Evolutionary conservation across 108 stramenopile species (phyloP), one percentile per base, ranked within the genome.

Genomic region (Ochromonas danica): DNA sequence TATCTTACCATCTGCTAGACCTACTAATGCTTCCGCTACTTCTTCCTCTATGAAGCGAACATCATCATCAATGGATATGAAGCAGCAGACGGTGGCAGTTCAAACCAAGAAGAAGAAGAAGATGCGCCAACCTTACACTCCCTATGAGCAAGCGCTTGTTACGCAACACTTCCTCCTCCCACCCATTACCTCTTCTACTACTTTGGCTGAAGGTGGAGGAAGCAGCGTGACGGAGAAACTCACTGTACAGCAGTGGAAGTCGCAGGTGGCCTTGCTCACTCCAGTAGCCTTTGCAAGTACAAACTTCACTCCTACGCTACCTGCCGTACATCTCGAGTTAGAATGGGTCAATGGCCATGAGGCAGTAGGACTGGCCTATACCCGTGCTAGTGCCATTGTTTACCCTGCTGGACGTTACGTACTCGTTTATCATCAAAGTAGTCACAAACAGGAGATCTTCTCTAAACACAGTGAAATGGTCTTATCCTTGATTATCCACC

Each of bases 271-370:
- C 6, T 10, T 67, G 33, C 31, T 67, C 6, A 67, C 63, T 35
- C 63, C 63, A 67, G 31, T 67, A 10, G 63, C 3, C 3, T 67
- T 35, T 67, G 63, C 63, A 10, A 33, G 25, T 67, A 36, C 17
- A 28, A 67, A 28, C 3, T 33, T 67, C 3, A 35, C 63, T 6
- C 3, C 3, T 6, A 31, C 31, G 17, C 25, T 33, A 35, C 63
- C 63, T 6, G 63, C 3, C 25, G 3, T 3, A 3, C 79, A 81
- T 1, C 83, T 89, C 35, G 31, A 42, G 39, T 79, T 88, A 39
- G 88, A 86, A 22, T 89, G 89, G 89, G 83, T 86, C 1, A 84
- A 86, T 62, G 87, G 89, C 1, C 87, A 88, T 83, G 14, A 67
- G 25, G 6, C 63, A 28, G 63, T 14, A 36, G 25, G 25, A 36